Evolutionary conservation across 2,329 filamentous ascomycete species (phyloP), one percentile per base, ranked within the genome.

Genomic region (Volutella citrinella): DNA sequence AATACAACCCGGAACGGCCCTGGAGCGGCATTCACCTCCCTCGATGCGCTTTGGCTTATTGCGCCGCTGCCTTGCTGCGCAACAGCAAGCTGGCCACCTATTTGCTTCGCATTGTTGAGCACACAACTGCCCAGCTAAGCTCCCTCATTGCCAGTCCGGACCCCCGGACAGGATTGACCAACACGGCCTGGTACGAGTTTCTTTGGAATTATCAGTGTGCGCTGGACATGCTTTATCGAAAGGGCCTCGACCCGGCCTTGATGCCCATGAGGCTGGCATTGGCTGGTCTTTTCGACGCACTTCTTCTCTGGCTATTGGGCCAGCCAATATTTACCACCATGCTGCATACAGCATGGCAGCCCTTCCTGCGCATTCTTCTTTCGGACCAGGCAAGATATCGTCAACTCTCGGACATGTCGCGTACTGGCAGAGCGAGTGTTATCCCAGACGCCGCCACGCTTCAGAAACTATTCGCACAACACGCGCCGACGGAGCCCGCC

Each of bases 41-140:
- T 6, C 50, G 56, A 14, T 63, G 59, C 21, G 48, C 54, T 9
- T 45, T 63, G 27, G 48, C 48, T 15, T 65, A 65, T 25, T 44
- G 51, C 6, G 51, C 52, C 1, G 60, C 61, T 9, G 46, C 49
- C 10, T 49, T 44, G 24, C 42, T 65, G 7, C 49, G 51, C 20
- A 46, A 62, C 14, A 41, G 49, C 6, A 46, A 34, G 18, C 46
- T 63, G 51, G 43, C 52, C 16, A 25, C 27, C 6, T 46, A 50
- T 19, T 43, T 63, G n/a, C 34, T 61, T 16, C 38, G 31, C 12
- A 44, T 52, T 9, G 39, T 63, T 6, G 49, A 55, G 24, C 44
- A 37, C 14, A 56, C 56, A 10, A 36, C 54, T 1, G 21, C 36
- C 10, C 38, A 53, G 19, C 43, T 62, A 19, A 43, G 44, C 10